Evolutionary conservation across 2,329 filamentous ascomycete genomes (phyloP).

Genomic region (Stemphylium beticola): DNA sequence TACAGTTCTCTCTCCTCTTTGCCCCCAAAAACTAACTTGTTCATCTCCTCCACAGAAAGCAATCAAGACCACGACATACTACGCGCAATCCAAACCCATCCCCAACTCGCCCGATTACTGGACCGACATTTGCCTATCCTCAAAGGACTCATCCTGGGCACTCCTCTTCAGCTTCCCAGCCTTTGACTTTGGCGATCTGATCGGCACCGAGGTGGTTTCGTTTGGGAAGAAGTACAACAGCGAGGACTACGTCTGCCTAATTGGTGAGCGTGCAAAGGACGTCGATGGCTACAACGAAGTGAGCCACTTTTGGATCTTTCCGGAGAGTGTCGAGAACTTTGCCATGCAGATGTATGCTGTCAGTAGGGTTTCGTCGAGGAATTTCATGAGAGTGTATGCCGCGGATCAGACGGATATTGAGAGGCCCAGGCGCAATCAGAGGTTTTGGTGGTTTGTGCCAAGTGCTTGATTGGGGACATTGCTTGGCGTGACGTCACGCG

Average conservation of each 20-base stretch:
- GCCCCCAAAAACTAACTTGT: background rate
- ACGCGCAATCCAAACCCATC: background rate
- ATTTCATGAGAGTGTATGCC: background rate
- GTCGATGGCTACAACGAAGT: background rate
- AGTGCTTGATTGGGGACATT: background rate
- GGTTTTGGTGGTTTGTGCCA: background rate
- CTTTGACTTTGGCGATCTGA: background rate
- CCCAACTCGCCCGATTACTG: background rate
- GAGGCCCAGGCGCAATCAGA: background rate
- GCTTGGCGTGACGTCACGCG: background rate
- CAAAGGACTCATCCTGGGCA: background rate
- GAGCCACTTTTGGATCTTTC: background rate
- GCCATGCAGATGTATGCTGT: conserved; percentile 2
- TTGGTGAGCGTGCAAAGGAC: background rate
- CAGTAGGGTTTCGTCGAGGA: background rate
- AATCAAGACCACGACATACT: background rate
- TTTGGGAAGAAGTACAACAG: background rate
- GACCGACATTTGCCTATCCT: background rate
- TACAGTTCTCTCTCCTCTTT: background rate
- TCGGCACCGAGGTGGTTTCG: background rate
- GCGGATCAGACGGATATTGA: background rate
- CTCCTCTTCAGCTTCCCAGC: background rate
- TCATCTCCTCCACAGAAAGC: background rate
- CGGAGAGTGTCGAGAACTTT: background rate
- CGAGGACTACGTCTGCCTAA: background rate